Conservation (phyloP, 805 yeast genomes). For the Yarrowia phangngaensis region DNA sequence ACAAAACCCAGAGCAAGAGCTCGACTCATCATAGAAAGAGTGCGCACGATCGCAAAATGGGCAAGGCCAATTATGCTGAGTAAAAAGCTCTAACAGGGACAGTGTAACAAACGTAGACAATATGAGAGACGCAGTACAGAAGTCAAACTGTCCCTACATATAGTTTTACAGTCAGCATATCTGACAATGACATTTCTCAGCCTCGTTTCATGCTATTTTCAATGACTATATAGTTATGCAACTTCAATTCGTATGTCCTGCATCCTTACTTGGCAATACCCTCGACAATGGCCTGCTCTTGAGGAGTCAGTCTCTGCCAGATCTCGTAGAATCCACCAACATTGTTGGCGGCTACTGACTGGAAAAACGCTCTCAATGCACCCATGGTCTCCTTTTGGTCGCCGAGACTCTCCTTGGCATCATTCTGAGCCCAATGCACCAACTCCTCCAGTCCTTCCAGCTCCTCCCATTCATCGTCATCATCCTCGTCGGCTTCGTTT, state of each 20-base stretch:
- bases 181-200: no score
- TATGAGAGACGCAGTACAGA: no score
- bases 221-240: no score
- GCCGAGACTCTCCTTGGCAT: neutral
- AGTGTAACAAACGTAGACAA: no score
- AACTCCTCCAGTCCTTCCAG: conserved; percentile 31
- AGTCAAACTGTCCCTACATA: no score
- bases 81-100: no score
- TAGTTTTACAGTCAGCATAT: no score
- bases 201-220: no score
- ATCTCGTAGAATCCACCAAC: conserved; percentile 27
- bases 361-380: conserved; percentile 21
- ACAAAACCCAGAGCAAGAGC: conserved; percentile 24
- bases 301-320: conserved; percentile 11
- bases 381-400: conserved; percentile 17
- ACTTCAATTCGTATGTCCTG: no score
- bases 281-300: conserved; percentile 9
- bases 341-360: conserved; percentile 29
- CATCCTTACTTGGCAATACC: no score
- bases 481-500: conserved; percentile 36
- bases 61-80: conserved; percentile 4
- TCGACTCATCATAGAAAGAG: conserved; percentile 24
- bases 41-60: conserved; percentile 23
- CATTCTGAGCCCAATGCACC: conserved; percentile 30
- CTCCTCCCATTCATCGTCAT: conserved; percentile 44